Evolutionary conservation across 768 basidiomycete genomes (phyloP).

Genomic region (Rhizopogon salebrosus): DNA sequence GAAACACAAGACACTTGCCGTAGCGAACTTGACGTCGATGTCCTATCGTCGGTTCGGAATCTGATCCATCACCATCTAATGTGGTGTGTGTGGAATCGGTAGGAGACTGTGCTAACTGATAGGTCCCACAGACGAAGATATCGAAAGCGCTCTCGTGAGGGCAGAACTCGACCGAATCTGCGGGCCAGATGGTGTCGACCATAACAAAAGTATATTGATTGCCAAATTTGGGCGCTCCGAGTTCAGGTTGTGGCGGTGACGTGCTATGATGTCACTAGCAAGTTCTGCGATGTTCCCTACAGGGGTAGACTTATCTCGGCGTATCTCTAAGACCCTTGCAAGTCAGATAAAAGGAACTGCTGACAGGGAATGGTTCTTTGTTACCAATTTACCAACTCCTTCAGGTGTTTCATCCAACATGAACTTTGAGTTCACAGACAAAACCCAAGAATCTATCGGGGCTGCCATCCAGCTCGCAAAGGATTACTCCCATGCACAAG

Average conservation of each 20-base stretch:
- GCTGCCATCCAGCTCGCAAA: conserved; percentile 77
- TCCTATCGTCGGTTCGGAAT: background rate
- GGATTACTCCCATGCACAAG: conserved; percentile 79
- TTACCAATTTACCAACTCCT: too few relatives aligned
- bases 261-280: background rate
- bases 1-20: conserved; percentile 74
- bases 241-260: too few relatives aligned
- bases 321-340: too few relatives aligned
- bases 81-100: conserved; percentile 5
- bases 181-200: conserved; percentile 74
- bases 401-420: conserved; percentile 11
- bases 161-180: conserved; percentile 90
- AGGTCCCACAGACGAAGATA: conserved; percentile 87
- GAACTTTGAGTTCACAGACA: conserved; percentile 83
- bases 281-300: conserved; percentile 5
- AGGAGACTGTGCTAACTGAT: conserved; percentile 60
- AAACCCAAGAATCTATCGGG: conserved; percentile 63
- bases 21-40: conserved; percentile 36
- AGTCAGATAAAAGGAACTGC: too few relatives aligned
- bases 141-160: conserved; percentile 55
- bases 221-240: background rate
- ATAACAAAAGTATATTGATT: conserved; percentile 4
- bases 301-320: background rate
- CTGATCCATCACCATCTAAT: background rate
- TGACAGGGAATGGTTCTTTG: too few relatives aligned